Evolutionary conservation across 768 basidiomycete genomes (phyloP).

Genomic region (Suillus decipiens): DNA sequence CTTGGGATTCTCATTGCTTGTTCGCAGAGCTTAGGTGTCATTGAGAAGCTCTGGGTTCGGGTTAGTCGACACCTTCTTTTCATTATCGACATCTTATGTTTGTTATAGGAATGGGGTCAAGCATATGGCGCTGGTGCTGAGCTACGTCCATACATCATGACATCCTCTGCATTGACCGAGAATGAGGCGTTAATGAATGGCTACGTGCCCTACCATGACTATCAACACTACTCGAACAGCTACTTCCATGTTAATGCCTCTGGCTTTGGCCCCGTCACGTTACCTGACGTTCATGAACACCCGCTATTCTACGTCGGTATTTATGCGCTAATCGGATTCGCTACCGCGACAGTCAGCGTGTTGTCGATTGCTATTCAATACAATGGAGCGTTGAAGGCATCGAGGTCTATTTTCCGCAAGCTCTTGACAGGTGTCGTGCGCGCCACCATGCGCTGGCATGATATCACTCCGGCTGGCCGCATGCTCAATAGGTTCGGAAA

Average conservation of each 20-base stretch:
- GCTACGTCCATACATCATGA: conserved; percentile 18
- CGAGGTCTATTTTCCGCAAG: conserved; percentile 42
- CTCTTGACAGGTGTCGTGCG: conserved; percentile 71
- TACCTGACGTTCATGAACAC: conserved; percentile 55
- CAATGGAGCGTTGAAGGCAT: conserved; percentile 47
- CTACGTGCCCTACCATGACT: conserved; percentile 22
- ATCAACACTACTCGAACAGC: conserved; percentile 18
- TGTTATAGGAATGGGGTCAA: conserved; percentile 29
- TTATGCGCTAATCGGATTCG: conserved; percentile 62
- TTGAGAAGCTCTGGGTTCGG: conserved; percentile 34
- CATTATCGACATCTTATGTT: conserved; percentile 3
- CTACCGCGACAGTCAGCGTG: conserved; percentile 48
- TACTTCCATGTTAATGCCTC: conserved; percentile 19
- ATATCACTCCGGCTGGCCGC: conserved; percentile 78
- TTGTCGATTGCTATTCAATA: conserved; percentile 54
- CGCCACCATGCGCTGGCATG: conserved; percentile 85
- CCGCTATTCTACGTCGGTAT: conserved; percentile 74
- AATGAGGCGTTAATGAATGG: conserved; percentile 32
- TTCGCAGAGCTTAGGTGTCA: conserved; percentile 28
- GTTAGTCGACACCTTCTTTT: conserved; percentile 14
- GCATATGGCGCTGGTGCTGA: conserved; percentile 20
- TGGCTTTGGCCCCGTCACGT: conserved; percentile 20
- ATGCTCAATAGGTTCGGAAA: conserved; percentile 87
- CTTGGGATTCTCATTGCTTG: conserved; percentile 24
- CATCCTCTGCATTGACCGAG: conserved; percentile 25